These are phyloP conservation scores for Phlebiopsis gigantea DNA, from an alignment of 768 basidiomycete species.

Conservation along the genomic window DNA sequence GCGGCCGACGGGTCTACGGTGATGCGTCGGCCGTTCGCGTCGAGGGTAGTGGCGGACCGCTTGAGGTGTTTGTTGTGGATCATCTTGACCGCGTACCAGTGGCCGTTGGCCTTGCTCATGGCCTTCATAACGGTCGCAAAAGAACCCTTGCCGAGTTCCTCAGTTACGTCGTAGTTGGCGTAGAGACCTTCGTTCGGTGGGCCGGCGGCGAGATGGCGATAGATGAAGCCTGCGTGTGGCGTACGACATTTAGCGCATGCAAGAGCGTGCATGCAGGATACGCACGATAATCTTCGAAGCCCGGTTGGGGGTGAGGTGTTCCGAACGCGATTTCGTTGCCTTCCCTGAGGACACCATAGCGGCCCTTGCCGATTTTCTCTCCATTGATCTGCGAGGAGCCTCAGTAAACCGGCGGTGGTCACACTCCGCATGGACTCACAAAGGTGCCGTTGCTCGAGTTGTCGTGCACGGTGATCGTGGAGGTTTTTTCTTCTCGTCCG, in stretches of 20 bases:
- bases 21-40: constrained; percentile 42
- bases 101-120: constrained; percentile 61
- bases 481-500: constrained; percentile 35
- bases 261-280: constrained; percentile 13
- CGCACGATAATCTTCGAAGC: constrained; percentile 73
- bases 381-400: constrained; percentile 55
- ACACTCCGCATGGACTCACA: constrained; percentile 31
- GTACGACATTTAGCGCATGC: neutral
- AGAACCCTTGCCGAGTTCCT: constrained; percentile 82
- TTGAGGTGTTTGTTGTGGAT: constrained; percentile 51
- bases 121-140: constrained; percentile 91
- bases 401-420: neutral
- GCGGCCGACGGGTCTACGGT: constrained; percentile 30
- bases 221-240: constrained; percentile 59
- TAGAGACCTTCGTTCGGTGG: constrained; percentile 50
- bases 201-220: constrained; percentile 54
- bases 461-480: constrained; percentile 48
- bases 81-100: constrained; percentile 85
- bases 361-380: constrained; percentile 52
- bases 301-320: constrained; percentile 39
- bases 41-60: constrained; percentile 2
- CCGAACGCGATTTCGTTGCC: constrained; percentile 91
- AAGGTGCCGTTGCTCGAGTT: constrained; percentile 71
- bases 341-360: constrained; percentile 54
- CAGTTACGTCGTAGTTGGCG: constrained; percentile 58